Evolutionary conservation across 306 rosid species (phyloP).

Genomic region (Rosa multiflora): DNA sequence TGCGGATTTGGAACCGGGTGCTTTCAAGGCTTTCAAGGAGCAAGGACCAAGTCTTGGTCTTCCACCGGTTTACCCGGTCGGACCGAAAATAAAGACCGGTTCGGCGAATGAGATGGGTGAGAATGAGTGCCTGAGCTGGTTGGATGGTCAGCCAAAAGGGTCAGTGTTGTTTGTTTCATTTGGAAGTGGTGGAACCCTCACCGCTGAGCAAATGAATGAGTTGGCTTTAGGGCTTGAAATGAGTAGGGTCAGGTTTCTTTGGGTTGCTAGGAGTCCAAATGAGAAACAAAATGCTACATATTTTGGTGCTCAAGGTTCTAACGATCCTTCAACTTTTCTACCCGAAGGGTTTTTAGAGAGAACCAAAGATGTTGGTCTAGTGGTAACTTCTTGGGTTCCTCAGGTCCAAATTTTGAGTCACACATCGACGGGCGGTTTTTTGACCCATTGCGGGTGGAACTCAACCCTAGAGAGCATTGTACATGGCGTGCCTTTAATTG

Average conservation of each 20-base stretch:
- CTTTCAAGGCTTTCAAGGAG: constrained; percentile 24
- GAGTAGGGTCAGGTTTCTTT: constrained; percentile 17
- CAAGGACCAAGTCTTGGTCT: not conserved
- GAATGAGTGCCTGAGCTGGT: constrained; percentile 26
- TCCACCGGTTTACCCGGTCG: constrained; percentile 17
- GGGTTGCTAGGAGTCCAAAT: constrained; percentile 16
- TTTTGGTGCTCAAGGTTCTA: not conserved
- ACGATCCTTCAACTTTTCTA: not conserved
- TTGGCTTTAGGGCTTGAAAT: constrained; percentile 20
- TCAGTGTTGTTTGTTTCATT: constrained; percentile 25
- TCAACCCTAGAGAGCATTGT: constrained; percentile 14
- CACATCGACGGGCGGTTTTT: not conserved
- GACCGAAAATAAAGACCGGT: constrained; percentile 13
- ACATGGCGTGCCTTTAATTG: constrained; percentile 23
- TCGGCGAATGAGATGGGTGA: not conserved
- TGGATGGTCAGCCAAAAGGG: constrained; percentile 7
- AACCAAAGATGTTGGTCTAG: constrained; percentile 15
- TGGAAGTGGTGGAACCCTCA: constrained; percentile 21
- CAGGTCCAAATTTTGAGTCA: constrained; percentile 9
- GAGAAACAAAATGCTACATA: not conserved
- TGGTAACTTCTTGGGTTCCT: constrained; percentile 10
- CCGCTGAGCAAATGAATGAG: constrained; percentile 12
- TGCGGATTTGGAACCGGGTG: constrained; percentile 17
- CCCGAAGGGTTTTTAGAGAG: constrained; percentile 11
- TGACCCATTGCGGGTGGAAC: constrained; percentile 24